Evolutionary conservation across 495 filamentous ascomycete genomes (phyloP).

Genomic region (Penicillium samsonianum): DNA sequence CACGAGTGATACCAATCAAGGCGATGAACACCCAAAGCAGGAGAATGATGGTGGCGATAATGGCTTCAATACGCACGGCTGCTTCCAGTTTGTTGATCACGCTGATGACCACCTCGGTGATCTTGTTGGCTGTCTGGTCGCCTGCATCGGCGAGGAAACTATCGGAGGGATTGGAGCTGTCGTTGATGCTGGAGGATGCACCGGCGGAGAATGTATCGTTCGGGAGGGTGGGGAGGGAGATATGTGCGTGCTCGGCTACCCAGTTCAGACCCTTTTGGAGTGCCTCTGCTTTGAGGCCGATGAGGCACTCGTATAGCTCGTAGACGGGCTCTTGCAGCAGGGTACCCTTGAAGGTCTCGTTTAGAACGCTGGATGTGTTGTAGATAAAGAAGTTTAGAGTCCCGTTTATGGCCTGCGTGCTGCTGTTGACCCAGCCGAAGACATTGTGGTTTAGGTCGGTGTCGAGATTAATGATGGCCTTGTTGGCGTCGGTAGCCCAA

Average conservation of each 20-base stretch:
- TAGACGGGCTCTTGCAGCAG: constrained; percentile 69
- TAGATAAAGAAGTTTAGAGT: constrained; percentile 82
- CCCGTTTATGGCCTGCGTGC: constrained; percentile 75
- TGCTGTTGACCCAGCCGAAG: constrained; percentile 85
- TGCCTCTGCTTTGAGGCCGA: constrained; percentile 71
- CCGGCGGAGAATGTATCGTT: constrained; percentile 84
- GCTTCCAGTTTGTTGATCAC: constrained; percentile 63
- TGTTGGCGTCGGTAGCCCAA: constrained; percentile 80
- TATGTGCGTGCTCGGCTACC: constrained; percentile 81
- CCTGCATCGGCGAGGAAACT: constrained; percentile 76
- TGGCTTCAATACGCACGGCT: constrained; percentile 69
- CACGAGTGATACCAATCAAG: constrained; percentile 69
- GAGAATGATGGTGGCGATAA: constrained; percentile 72
- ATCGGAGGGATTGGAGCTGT: constrained; percentile 48
- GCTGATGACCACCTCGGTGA: constrained; percentile 70
- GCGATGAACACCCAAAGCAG: constrained; percentile 74
- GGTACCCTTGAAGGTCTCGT: constrained; percentile 77
- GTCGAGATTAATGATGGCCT: constrained; percentile 66
- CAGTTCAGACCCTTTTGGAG: constrained; percentile 86
- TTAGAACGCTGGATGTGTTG: constrained; percentile 68
- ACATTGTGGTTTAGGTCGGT: constrained; percentile 77
- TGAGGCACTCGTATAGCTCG: constrained; percentile 72
- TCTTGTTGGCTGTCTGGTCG: constrained; percentile 69
- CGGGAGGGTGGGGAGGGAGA: constrained; percentile 75
- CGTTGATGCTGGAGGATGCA: constrained; percentile 61